Conservation (phyloP, 345 rosid species). For the Salix suchowensis region DNA sequence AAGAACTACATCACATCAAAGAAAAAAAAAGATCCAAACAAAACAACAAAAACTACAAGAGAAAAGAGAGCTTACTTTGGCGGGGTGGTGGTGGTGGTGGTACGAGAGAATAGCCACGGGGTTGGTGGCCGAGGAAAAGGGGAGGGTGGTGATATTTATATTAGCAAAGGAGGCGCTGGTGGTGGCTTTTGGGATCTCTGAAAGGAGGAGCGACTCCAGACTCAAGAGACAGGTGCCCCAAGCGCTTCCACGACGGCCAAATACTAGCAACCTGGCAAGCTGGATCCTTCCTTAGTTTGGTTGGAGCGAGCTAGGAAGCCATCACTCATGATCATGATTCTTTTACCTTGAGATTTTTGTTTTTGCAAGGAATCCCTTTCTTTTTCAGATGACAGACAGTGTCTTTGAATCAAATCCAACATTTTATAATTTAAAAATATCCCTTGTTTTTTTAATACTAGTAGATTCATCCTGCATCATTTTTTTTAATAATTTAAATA, state of each 20-base stretch:
- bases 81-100: background rate
- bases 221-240: background rate
- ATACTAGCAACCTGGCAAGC: background rate
- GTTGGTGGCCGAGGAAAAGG: no score
- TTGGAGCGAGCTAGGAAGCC: no score
- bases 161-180: background rate
- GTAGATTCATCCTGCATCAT: no score
- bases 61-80: background rate
- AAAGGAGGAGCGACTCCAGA: background rate
- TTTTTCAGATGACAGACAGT: no score
- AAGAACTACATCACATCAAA: background rate
- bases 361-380: background rate
- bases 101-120: no score
- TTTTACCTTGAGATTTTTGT: no score
- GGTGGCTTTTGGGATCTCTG: slow-evolving; percentile 9
- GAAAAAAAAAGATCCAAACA: background rate
- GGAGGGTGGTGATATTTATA: background rate
- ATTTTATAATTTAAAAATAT: background rate
- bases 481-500: no score
- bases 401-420: background rate
- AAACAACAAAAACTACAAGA: background rate
- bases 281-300: no score
- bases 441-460: no score
- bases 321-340: no score
- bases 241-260: background rate